phyloP scores from a whole-genome alignment of 73 alveolate genomes.

The Paramecium octaurelia region DNA sequence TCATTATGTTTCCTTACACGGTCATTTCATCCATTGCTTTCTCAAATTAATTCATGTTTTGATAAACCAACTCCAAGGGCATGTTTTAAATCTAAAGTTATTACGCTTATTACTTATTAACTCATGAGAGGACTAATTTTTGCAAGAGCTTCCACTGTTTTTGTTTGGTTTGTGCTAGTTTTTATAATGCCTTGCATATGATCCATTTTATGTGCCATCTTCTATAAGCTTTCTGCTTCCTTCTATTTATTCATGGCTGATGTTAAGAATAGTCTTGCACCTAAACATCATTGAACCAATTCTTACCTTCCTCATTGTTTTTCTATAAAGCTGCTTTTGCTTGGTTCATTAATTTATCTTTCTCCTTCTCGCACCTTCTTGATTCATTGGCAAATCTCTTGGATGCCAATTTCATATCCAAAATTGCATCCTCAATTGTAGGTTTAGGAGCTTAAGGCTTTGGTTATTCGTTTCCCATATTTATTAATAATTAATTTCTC shows the following conservation, averaged over 20 bases:
- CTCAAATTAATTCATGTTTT: conserved; percentile 22
- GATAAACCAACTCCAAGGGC: conserved; percentile 6
- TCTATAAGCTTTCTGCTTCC: neutral
- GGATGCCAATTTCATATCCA: neutral
- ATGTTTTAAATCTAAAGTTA: neutral
- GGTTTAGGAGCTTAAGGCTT: conserved; percentile 33
- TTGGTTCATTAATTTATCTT: neutral
- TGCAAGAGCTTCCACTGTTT: neutral
- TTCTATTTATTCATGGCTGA: conserved; percentile 29
- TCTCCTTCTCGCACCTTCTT: neutral
- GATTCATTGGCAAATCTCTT: conserved; percentile 11
- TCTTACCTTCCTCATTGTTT: conserved; percentile 30
- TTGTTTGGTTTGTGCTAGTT: neutral
- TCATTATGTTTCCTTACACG: conserved; percentile 13
- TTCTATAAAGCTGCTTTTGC: neutral
- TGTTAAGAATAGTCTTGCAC: neutral
- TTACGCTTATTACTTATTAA: neutral
- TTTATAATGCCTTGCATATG: neutral
- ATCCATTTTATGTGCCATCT: conserved; percentile 26
- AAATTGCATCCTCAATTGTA: conserved; percentile 17
- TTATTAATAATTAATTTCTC: neutral
- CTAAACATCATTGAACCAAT: neutral
- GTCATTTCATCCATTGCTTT: conserved; percentile 26
- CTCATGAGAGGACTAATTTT: neutral
- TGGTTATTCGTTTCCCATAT: neutral